These are phyloP conservation scores for Quercus phellos DNA, from an alignment of 331 rosid genomes.

Conservation along the genomic window DNA sequence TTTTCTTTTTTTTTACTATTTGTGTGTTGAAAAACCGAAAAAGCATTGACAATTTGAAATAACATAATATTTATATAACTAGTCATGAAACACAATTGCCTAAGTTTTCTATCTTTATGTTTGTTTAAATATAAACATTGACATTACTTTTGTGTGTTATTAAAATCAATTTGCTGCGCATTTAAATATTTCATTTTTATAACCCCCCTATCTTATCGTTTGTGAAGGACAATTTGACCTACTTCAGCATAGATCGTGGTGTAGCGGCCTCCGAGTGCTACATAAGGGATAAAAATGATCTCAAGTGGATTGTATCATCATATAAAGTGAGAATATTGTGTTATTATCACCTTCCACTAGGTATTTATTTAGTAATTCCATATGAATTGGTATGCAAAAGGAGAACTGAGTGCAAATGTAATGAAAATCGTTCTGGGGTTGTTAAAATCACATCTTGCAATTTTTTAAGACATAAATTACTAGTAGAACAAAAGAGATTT, in stretches of 20 bases:
- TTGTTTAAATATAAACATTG: neutral
- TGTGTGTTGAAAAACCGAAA: no score
- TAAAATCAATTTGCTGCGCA: neutral
- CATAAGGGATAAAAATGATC: conserved; percentile 3
- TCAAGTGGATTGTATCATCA: conserved; percentile 7
- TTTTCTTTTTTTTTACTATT: no score
- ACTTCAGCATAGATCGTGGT: conserved; percentile 27
- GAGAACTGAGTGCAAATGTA: conserved; percentile 13
- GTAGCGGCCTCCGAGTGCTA: conserved; percentile 17
- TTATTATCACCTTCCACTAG: conserved; percentile 27
- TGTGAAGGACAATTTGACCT: conserved; percentile 30
- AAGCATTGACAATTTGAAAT: neutral
- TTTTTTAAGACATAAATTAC: conserved; percentile 2
- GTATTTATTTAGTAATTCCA: conserved; percentile 11
- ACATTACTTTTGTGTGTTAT: neutral
- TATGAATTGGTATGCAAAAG: conserved; percentile 33
- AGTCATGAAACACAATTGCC: neutral
- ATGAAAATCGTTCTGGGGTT: conserved; percentile 1
- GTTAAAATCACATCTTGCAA: conserved; percentile 15
- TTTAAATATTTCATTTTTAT: neutral
- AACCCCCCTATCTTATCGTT: neutral
- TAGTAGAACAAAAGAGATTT: neutral
- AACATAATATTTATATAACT: neutral
- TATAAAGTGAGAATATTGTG: conserved; percentile 1
- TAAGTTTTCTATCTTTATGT: neutral